These are phyloP conservation scores for Plicaturopsis crispa DNA, from an alignment of 768 basidiomycete species.

Conservation along the genomic window DNA sequence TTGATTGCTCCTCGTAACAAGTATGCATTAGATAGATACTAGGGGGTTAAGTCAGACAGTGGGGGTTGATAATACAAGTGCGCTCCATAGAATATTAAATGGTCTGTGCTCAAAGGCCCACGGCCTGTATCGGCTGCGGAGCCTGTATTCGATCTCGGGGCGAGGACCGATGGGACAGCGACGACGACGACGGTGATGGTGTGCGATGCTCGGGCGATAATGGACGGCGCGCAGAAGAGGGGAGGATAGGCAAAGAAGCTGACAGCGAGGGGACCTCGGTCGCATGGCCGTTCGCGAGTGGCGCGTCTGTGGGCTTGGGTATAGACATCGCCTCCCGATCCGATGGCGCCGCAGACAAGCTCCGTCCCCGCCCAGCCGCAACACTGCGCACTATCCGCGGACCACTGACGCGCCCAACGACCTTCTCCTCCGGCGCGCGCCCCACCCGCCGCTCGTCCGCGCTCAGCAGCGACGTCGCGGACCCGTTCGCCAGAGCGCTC, in stretches of 20 bases:
- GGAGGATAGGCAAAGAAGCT: background rate
- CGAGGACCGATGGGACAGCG: too few relatives aligned
- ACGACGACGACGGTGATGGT: too few relatives aligned
- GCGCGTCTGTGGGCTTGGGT: conserved; percentile 1
- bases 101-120: too few relatives aligned
- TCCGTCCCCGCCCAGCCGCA: conserved; percentile 35
- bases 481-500: conserved; percentile 32
- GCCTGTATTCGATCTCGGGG: too few relatives aligned
- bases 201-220: too few relatives aligned
- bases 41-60: too few relatives aligned
- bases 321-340: conserved; percentile 13
- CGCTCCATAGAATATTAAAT: too few relatives aligned
- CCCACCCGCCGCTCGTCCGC: conserved; percentile 17
- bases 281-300: background rate
- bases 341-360: conserved; percentile 23
- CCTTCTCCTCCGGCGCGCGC: conserved; percentile 12
- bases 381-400: conserved; percentile 52
- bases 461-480: conserved; percentile 38
- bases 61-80: too few relatives aligned
- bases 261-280: background rate
- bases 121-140: too few relatives aligned
- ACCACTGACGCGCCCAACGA: conserved; percentile 19
- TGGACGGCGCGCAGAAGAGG: background rate
- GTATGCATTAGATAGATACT: too few relatives aligned
- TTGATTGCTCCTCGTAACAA: too few relatives aligned